Evolutionary conservation across 2,329 filamentous ascomycete genomes (phyloP), one percentile per base, ranked within the genome.

Genomic region (Pseudofabraea citricarpa): DNA sequence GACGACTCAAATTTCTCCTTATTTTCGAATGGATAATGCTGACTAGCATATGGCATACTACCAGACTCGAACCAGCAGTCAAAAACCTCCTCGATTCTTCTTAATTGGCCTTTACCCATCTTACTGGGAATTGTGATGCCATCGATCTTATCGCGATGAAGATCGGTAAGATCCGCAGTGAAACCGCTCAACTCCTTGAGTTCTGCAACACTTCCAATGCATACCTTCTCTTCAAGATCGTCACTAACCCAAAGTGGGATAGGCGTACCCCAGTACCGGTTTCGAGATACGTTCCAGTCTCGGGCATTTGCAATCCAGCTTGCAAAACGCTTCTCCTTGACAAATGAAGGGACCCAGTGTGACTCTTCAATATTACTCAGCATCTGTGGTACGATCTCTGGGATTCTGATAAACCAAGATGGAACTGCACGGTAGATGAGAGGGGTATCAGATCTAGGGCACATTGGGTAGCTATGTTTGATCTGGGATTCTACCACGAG

Each of bases 1-100:
- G 79, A 82, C 51, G 82, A 77, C 55, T 90, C 75, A 51, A 95
- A 91, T 47, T 83, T 77, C 8, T 90, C 87, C 54, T 83, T 79
- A 59, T 93, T 93, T 66, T 91, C 86, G 60, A 96, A 96, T 6
- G 90, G 90, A 61, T 94, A 96, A 64, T 96, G 90, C 50, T 86
- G 81, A 53, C 85, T 90, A 32, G 88, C 87, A 61, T 95, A 96
- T 2, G 90, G 90, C 90, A 96, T 96, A 61, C 86, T 90, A 48
- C 90, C 90, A 33, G 90, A 95, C 66, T 96, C 90, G 51, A 95
- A 95, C 90, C 90, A 96, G 62, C 90, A 96, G 67, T 96, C 90
- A 56, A 96, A 95, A 4, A 96, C 88, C 62, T 95, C 90, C 40
- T 89, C 83, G 8, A 93, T 77, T 54, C 90, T 83, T 56, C 77